phyloP scores from a whole-genome alignment of 2,329 filamentous ascomycete species.

The Colletotrichum caudatum region DNA sequence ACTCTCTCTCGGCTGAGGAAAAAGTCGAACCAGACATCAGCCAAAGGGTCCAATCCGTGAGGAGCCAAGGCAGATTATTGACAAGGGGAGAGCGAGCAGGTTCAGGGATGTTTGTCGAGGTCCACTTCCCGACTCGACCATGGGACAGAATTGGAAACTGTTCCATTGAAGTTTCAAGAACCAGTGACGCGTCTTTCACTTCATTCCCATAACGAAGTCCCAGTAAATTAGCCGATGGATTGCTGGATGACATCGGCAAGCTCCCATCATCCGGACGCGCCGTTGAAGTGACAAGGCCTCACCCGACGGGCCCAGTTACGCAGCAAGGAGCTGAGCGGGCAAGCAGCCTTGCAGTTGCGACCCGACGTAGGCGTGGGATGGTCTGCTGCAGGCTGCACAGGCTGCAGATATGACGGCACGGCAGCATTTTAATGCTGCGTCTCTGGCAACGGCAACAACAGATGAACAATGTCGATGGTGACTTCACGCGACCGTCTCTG shows the following conservation, averaged over 20 bases:
- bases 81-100: constrained; percentile 8
- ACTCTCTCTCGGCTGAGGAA: constrained; percentile 27
- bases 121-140: constrained; percentile 34
- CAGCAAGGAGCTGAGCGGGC: constrained; percentile 1
- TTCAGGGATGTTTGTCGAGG: constrained; percentile 33
- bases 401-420: constrained; percentile 34
- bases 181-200: constrained; percentile 19
- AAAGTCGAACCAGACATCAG: constrained; percentile 34
- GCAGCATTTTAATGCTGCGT: background rate
- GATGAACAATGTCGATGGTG: background rate
- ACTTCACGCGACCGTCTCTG: constrained; percentile 9
- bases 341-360: constrained; percentile 28
- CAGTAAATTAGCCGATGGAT: constrained; percentile 22
- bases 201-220: constrained; percentile 5
- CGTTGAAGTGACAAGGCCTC: background rate
- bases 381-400: constrained; percentile 32
- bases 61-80: constrained; percentile 29
- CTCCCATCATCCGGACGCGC: constrained; percentile 24
- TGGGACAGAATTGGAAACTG: constrained; percentile 37
- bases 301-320: background rate
- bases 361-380: constrained; percentile 26
- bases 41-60: constrained; percentile 24
- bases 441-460: constrained; percentile 1
- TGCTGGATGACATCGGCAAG: constrained; percentile 23
- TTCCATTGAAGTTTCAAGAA: constrained; percentile 42